Evolutionary conservation across 2,329 filamentous ascomycete genomes (phyloP).

Genomic region (Colletotrichum acutatum): DNA sequence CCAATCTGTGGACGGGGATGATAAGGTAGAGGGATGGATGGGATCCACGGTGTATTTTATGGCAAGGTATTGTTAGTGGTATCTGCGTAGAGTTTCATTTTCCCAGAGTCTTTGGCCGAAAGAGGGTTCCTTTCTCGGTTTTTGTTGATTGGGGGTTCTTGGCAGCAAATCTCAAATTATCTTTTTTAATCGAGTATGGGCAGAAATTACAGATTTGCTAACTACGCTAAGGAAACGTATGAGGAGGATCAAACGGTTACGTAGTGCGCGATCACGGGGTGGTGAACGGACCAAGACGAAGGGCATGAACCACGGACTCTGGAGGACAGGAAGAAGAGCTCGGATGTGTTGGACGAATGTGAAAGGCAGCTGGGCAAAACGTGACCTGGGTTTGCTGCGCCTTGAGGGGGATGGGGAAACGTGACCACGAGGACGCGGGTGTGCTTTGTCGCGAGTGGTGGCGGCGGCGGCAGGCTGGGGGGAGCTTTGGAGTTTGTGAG

Average conservation of each 20-base stretch:
- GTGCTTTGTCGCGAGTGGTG: slow-evolving; percentile 1
- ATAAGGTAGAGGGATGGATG: not conserved
- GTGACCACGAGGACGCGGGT: slow-evolving; percentile 15
- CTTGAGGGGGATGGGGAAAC: slow-evolving; percentile 1
- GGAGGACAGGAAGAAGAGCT: not conserved
- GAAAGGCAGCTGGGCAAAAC: slow-evolving; percentile 2
- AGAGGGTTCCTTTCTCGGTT: not conserved
- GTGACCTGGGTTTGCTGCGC: slow-evolving; percentile 22
- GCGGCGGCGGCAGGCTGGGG: not conserved
- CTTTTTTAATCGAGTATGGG: not conserved
- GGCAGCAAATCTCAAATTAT: not conserved
- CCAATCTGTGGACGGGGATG: not conserved
- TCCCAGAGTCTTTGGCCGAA: not conserved
- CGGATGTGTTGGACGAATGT: slow-evolving; percentile 6
- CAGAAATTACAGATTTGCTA: not conserved
- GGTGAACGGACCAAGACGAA: not conserved
- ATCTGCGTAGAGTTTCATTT: slow-evolving; percentile 17
- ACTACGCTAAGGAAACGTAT: no score
- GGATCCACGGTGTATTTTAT: not conserved
- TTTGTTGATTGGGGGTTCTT: not conserved
- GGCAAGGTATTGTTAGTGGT: not conserved
- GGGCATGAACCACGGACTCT: not conserved
- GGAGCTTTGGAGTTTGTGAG: not conserved
- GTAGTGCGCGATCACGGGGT: not conserved
- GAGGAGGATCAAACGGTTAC: not conserved